Percentiles rank a stretch among this genome's conserved stretches.
Conservation (phyloP, 768 basidiomycete genomes). For the Calocybe gangraenosa region DNA sequence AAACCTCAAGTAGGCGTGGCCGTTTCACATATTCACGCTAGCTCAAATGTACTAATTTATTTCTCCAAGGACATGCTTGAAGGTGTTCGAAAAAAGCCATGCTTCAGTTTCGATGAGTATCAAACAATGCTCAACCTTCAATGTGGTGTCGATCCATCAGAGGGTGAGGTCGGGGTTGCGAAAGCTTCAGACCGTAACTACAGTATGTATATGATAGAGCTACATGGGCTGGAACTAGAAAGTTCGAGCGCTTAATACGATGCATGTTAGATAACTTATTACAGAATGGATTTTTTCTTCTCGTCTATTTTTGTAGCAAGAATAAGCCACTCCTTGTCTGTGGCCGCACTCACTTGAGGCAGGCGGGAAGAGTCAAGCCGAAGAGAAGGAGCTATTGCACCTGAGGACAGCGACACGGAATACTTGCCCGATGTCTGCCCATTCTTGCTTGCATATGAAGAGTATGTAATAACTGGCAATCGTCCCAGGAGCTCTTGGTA, state of each 20-base stretch:
- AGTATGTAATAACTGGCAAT: slow-evolving; percentile 51
- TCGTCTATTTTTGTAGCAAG: slow-evolving; percentile 12
- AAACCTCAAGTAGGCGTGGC: slow-evolving; percentile 61
- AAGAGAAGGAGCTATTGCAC: slow-evolving; percentile 21
- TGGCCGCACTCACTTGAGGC: slow-evolving; percentile 23
- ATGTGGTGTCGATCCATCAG: slow-evolving; percentile 73
- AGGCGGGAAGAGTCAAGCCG: slow-evolving; percentile 20
- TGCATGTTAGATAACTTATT: slow-evolving; percentile 7
- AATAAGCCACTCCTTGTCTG: slow-evolving; percentile 33
- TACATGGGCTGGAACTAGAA: slow-evolving; percentile 75
- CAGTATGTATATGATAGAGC: slow-evolving; percentile 84
- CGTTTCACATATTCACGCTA: no score
- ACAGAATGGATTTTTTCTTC: slow-evolving; percentile 3
- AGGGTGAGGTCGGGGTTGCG: slow-evolving; percentile 43
- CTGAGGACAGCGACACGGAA: slow-evolving; percentile 28
- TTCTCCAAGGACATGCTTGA: slow-evolving; percentile 71
- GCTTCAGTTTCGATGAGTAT: slow-evolving; percentile 89
- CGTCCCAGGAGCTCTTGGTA: slow-evolving; percentile 57
- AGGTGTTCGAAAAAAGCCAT: slow-evolving; percentile 52
- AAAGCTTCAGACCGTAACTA: slow-evolving; percentile 68
- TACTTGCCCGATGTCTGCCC: slow-evolving; percentile 16
- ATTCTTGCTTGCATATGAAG: slow-evolving; percentile 6
- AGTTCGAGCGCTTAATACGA: slow-evolving; percentile 25
- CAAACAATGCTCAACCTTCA: slow-evolving; percentile 87
- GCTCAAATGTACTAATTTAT: neutral